Base-by-base conservation (phyloP, 179 eudicot species). In the Amaranthus tricolor region DNA sequence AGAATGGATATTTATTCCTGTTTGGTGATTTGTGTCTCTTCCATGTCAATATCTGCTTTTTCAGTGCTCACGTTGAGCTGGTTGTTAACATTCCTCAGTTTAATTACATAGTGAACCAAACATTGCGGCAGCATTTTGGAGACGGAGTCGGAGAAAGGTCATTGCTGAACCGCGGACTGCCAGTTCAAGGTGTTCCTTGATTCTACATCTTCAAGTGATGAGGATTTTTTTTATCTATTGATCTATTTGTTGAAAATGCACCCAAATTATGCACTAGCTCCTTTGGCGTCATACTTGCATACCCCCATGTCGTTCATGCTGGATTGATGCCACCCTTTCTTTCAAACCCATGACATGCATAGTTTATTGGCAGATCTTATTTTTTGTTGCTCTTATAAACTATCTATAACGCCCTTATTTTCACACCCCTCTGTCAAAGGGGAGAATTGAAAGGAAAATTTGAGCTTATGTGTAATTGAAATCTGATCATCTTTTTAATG, bases 131-230 rank as follows among this genome's bases (percentile, higher is more conserved):
- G 66, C 94, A 74, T 85, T 91, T 85, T 93, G 99, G 97, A 84
- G 94, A 71, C 86, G 94, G 82, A 90, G 96, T 88, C 88, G 97
- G 84, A 90, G 89, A 79, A 92, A 90, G 87, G 97, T 81, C 81
- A 89, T 96, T 82, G 87, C 94, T 73, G 98, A 94, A 79, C 88
- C 85, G 71, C 91, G 98, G 80, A 94, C 97, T 79, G 94, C 99
- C 73, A 91, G 94, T 87, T 94, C 98, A 84, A 94, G 98, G 99
- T 95, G 74, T 76, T 74, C 76, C 82, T 81, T 62, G 60, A 31
- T 78, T 71, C 81, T 54, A 62, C 58, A 67, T 24, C 72, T 65
- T 78, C 61, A 73, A 70, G 74, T 72, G 78, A 71, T 74, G 68
- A 74, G 49, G 53, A 63, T 58, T 73, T 16, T 55, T 24, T 54